These are phyloP conservation scores for Saccharomycopsis olivae DNA, from an alignment of 805 yeast genomes.

Conservation along the genomic window DNA sequence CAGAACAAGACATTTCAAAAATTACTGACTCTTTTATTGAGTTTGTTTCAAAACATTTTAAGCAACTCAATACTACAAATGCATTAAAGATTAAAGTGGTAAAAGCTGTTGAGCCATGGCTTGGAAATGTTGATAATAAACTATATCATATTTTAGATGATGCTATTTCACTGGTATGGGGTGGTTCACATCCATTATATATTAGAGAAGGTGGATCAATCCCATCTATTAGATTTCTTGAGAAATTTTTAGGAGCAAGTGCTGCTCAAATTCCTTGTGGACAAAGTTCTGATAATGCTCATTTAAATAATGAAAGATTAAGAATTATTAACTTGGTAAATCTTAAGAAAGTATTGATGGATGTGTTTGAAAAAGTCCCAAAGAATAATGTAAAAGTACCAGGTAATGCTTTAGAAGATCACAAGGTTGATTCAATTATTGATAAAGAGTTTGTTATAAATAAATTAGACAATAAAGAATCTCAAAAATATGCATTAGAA, in stretches of 20 bases:
- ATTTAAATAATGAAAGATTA: constrained; percentile 76
- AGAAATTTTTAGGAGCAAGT: constrained; percentile 70
- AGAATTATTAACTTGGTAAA: constrained; percentile 70
- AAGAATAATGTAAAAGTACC: background rate
- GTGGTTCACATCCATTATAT: constrained; percentile 56
- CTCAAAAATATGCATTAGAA: background rate
- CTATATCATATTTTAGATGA: constrained; percentile 59
- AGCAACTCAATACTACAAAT: constrained; percentile 46
- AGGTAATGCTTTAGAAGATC: background rate
- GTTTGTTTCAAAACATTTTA: constrained; percentile 40
- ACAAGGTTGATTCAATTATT: background rate
- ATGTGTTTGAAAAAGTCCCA: constrained; percentile 37
- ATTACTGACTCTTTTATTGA: constrained; percentile 41
- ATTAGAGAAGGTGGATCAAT: constrained; percentile 97
- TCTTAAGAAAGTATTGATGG: constrained; percentile 52
- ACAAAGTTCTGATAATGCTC: constrained; percentile 90
- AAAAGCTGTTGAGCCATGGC: constrained; percentile 94
- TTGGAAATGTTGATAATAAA: constrained; percentile 71
- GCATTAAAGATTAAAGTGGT: constrained; percentile 47
- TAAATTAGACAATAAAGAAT: background rate
- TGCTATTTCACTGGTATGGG: constrained; percentile 66
- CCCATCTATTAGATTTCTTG: constrained; percentile 80
- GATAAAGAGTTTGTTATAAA: no score
- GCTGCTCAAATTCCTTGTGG: constrained; percentile 97
- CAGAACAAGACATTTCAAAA: constrained; percentile 62